These are phyloP conservation scores for Ampelocalamus luodianensis DNA, from an alignment of 176 grass and related monocot species.

Conservation along the genomic window DNA sequence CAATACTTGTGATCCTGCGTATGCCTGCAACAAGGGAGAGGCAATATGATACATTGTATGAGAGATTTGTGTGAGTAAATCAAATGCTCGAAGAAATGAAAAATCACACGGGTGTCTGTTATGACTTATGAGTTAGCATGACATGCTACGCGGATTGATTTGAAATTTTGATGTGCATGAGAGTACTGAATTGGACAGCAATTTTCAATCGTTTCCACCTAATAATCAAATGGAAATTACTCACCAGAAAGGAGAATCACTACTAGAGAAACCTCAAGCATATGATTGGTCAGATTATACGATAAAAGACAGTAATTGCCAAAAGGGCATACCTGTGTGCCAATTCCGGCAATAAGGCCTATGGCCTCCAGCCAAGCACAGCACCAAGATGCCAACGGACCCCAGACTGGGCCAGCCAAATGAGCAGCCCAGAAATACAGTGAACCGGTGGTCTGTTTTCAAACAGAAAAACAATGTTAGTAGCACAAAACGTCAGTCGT, in stretches of 20 bases:
- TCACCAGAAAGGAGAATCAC: not conserved
- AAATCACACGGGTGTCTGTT: not conserved
- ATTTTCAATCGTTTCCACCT: not conserved
- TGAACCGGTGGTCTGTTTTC: constrained; percentile 87
- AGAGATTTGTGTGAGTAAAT: not conserved
- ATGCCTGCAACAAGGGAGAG: constrained; percentile 59
- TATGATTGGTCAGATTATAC: not conserved
- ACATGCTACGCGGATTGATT: not conserved
- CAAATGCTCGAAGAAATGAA: not conserved
- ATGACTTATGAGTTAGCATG: not conserved
- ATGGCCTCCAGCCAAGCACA: constrained; percentile 99
- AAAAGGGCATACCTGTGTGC: constrained; percentile 71
- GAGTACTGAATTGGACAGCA: not conserved
- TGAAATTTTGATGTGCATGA: not conserved
- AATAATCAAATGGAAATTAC: not conserved
- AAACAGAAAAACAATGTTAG: not conserved
- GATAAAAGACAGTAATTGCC: not conserved
- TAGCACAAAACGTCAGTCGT: not conserved
- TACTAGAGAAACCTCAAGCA: not conserved
- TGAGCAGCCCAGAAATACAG: constrained; percentile 99
- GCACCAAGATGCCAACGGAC: constrained; percentile 95
- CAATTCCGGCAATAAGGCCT: constrained; percentile 92
- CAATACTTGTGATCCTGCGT: constrained; percentile 76
- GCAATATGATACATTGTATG: not conserved
- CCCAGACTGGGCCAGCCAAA: constrained; percentile 89